Evolutionary conservation across 192 early-diverging fungal species (phyloP), one percentile per base, ranked within the genome.

Genomic region (Ramicandelaber brevisporus): DNA sequence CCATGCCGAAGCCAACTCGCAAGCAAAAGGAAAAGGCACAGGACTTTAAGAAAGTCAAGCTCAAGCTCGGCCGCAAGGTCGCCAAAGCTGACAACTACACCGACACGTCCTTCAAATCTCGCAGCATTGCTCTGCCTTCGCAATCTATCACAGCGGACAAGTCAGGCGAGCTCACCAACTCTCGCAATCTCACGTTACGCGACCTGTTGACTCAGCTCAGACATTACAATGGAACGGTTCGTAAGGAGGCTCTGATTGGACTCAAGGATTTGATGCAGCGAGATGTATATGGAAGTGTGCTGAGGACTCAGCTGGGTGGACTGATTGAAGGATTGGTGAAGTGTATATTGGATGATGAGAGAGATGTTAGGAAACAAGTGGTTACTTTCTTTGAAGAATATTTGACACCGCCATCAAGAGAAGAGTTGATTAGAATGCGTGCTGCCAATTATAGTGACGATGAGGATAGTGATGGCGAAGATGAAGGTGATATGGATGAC

Each of bases 61-160:
- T 89, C 8, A 89, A 89, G 51, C 68, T 89, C 21, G 84, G 84
- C 27, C 81, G 85, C 52, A 73, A 76, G 44, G 78, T 79, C 53
- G 62, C 62, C 10, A 48, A 68, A 8, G 43, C 84, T 9, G 50
- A 53, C 14, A 89, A 65, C 44, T 63, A 67, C 22, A 83, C 81
- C 6, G 72, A 83, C 26, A 74, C 70, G 12, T 77, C 78, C 11
- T 83, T 89, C 47, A 73, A 69, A 19, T 65, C 81, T 0, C 65
- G 62, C 50, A 65, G 73, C 24, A 80, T 89, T 26, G 61, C 66
- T 6, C 41, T 89, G n/a, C 61, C 77, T 1, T 68, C 46, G 24
- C 84, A 89, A 48, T 73, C 65, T 23, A 75, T 85, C 32, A 53
- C 40, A 9, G 62, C 70, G 14, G 72, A 81, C 61, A 83, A 81